phyloP scores from a whole-genome alignment of 805 yeast genomes.

The Hanseniaspora meyeri region DNA sequence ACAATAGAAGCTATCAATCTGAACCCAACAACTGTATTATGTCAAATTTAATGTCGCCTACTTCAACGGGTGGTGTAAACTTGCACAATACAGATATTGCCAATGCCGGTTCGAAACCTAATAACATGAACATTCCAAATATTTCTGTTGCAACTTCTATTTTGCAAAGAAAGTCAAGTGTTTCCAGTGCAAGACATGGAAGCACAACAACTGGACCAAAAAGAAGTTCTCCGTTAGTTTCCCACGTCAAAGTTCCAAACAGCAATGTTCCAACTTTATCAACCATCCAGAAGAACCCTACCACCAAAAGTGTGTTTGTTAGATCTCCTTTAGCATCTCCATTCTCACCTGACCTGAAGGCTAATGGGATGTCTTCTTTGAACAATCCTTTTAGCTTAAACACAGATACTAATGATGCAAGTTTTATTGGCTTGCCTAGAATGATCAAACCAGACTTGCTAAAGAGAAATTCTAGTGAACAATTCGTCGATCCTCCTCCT shows the following conservation, averaged over 20 bases:
- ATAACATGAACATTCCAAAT: constrained; percentile 12
- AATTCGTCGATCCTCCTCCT: neutral
- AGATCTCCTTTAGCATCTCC: constrained; percentile 51
- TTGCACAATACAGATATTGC: neutral
- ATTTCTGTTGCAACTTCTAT: constrained; percentile 15
- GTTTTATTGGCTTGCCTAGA: neutral
- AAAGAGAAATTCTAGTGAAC: neutral
- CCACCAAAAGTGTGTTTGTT: constrained; percentile 21
- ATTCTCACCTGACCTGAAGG: constrained; percentile 27
- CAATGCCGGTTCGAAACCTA: neutral
- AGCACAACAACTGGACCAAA: constrained; percentile 34
- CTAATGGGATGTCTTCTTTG: constrained; percentile 29
- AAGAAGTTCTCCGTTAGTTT: constrained; percentile 41
- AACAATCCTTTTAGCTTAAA: neutral
- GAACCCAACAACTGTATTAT: neutral
- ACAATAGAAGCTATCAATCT: neutral
- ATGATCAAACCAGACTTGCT: neutral
- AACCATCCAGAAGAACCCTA: constrained; percentile 44
- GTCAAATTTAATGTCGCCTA: constrained; percentile 3
- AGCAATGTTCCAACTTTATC: constrained; percentile 41
- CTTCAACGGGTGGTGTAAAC: neutral
- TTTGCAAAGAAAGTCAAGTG: constrained; percentile 20
- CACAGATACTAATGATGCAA: neutral
- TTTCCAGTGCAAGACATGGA: constrained; percentile 20
- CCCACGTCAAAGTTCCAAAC: neutral